phyloP scores from a whole-genome alignment of 176 grass and related monocot species.

The Typha latifolia region DNA sequence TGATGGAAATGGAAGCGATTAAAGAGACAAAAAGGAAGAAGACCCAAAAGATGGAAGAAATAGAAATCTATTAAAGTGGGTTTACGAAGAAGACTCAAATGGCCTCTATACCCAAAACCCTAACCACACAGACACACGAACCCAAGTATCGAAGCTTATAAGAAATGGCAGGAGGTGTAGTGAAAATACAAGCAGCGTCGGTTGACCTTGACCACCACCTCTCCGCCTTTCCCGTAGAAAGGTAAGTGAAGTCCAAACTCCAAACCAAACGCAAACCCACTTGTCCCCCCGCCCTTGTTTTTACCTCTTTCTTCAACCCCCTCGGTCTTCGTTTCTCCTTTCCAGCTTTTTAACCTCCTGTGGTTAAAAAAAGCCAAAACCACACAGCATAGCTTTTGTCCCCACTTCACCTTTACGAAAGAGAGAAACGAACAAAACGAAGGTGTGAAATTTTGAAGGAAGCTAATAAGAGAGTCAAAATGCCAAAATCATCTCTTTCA shows the following conservation, averaged over 20 bases:
- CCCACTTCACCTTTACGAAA: no score
- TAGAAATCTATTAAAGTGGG: neutral
- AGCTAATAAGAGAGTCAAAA: no score
- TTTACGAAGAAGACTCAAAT: neutral
- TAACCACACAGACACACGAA: constrained; percentile 26
- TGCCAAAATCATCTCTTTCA: constrained; percentile 11
- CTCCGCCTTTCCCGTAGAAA: constrained; percentile 11
- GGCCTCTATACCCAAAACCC: constrained; percentile 41
- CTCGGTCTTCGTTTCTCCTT: neutral
- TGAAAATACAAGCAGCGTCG: neutral
- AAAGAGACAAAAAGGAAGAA: neutral
- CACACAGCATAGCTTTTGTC: no score
- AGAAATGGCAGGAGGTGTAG: neutral
- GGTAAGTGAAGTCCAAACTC: neutral
- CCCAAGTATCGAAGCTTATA: neutral
- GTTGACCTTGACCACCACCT: constrained; percentile 1
- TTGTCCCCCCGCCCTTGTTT: neutral
- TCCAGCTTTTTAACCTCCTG: neutral
- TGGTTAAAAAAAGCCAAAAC: neutral
- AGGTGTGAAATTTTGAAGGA: constrained; percentile 13
- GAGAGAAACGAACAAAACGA: constrained; percentile 16
- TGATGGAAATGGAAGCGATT: no score
- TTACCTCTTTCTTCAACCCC: neutral
- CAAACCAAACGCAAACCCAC: neutral
- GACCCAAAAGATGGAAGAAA: neutral